Base-by-base conservation (phyloP, 495 filamentous ascomycete species). In the Antarctomyces pellizariae region DNA sequence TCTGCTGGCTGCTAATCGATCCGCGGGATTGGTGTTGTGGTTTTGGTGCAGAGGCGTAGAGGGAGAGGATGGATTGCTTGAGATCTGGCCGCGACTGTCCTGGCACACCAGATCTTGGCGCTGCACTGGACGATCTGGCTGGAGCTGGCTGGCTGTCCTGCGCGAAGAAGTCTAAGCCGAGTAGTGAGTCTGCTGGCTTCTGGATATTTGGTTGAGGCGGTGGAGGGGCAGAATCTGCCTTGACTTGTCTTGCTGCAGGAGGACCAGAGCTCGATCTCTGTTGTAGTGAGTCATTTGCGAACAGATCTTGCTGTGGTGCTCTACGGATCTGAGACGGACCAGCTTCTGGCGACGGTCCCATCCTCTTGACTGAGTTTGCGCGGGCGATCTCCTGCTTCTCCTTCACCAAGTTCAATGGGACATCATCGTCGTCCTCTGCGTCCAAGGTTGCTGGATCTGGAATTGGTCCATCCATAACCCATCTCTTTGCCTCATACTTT, bases 401-500 rank as follows among this genome's bases (percentile, higher is more conserved):
- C 39, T 64, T 66, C 22, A 64, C 59, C 15, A 63, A 45, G 37
- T 54, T 62, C 33, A 64, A 32, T 1, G 61, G 61, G 7, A 90
- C 61, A 49, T 91, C 80, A 31, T 82, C 76, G 38, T 95, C 82
- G 16, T 67, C 76, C 4, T 74, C 79, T 16, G 56, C 70, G 42
- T 82, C 75, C 29, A 97, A 49, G n/a, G 71, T 78, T 0, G 74
- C 57, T 13, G 89, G 89, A 41, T 93, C 78, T 5, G 89, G 89
- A 50, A 93, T 82, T 7, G 61, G 64, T 2, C 89, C 86, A 32
- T 97, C 89, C 84, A 93, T 92, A 2, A 82, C 76, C 86, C 86
- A 97, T 50, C 89, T 60, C 57, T 91, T 95, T 5, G 79, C 72
- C 41, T 97, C 86, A 47, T 97, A 97, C 49, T 97, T 97, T 18